phyloP scores from a whole-genome alignment of 2,329 filamentous ascomycete genomes.

The Clonostachys rhizophaga region DNA sequence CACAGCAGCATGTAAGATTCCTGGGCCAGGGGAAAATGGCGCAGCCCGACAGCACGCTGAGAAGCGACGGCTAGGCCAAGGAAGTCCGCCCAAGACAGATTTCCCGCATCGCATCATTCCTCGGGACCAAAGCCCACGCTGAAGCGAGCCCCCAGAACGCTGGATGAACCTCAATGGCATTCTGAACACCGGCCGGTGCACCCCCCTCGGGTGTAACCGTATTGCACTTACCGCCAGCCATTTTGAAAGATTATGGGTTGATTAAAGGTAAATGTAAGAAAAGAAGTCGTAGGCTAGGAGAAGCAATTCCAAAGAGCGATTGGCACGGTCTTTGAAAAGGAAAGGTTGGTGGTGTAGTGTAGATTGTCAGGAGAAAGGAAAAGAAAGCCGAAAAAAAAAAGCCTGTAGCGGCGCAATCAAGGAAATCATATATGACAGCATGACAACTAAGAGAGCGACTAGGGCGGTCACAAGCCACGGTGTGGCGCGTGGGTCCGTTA shows the following conservation, averaged over 20 bases:
- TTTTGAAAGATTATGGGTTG: conserved; percentile 20
- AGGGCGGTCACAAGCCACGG: not conserved
- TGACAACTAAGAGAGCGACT: conserved; percentile 10
- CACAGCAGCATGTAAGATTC: not conserved
- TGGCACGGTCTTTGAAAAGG: conserved; percentile 3
- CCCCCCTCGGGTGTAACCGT: not conserved
- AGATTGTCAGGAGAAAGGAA: conserved; percentile 9
- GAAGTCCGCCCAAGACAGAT: too few species aligned
- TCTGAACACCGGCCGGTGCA: not conserved
- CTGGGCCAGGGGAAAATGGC: conserved; percentile 22
- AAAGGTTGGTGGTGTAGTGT: conserved; percentile 9
- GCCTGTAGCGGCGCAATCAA: conserved; percentile 5
- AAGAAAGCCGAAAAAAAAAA: conserved; percentile 4
- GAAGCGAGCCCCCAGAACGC: too few species aligned
- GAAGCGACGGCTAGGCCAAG: too few species aligned
- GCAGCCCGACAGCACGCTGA: conserved; percentile 11
- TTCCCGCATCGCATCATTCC: too few species aligned
- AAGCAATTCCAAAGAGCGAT: conserved; percentile 7
- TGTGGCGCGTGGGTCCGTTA: not conserved
- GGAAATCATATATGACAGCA: conserved; percentile 29
- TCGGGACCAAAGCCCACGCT: too few species aligned
- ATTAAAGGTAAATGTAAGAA: conserved; percentile 3
- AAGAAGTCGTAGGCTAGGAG: conserved; percentile 8
- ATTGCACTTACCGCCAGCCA: conserved; percentile 38
- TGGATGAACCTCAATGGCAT: conserved; percentile 10